These are phyloP conservation scores for Colletotrichum shisoi DNA, from an alignment of 2,329 filamentous ascomycete genomes.

Conservation along the genomic window DNA sequence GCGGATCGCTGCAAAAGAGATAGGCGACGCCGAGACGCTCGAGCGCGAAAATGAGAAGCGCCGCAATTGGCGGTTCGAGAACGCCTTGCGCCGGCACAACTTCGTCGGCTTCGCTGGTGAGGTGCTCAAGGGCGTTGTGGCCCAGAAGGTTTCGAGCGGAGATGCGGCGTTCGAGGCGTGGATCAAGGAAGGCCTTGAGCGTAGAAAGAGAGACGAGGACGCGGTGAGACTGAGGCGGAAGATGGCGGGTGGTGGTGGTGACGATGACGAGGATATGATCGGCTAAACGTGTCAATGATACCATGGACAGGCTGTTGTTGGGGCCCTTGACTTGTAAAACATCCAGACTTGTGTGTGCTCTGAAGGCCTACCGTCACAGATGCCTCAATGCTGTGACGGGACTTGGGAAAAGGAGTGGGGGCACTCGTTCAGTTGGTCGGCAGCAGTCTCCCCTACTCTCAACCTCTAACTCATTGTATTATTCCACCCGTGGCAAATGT, in stretches of 20 bases:
- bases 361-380: not conserved
- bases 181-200: constrained; percentile 72
- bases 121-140: constrained; percentile 85
- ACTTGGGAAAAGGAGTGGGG: not conserved
- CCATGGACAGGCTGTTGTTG: constrained; percentile 2
- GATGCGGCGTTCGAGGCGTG: constrained; percentile 73
- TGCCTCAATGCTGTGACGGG: not conserved
- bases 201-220: constrained; percentile 52
- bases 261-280: constrained; percentile 38
- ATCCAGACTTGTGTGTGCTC: not conserved
- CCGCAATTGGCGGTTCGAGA: constrained; percentile 91
- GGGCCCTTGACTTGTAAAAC: not conserved
- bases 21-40: constrained; percentile 82
- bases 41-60: constrained; percentile 84
- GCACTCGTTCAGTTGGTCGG: no score
- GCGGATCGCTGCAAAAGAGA: constrained; percentile 76
- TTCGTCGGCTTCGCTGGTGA: constrained; percentile 96
- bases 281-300: constrained; percentile 31
- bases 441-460: no score
- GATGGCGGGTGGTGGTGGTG: constrained; percentile 37
- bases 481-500: no score
- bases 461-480: no score
- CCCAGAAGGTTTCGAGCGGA: constrained; percentile 71
- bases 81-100: constrained; percentile 88
- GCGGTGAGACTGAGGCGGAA: constrained; percentile 37